Evolutionary conservation across 495 filamentous ascomycete genomes (phyloP), one percentile per base, ranked within the genome.

Genomic region (Elasticomyces elasticus): DNA sequence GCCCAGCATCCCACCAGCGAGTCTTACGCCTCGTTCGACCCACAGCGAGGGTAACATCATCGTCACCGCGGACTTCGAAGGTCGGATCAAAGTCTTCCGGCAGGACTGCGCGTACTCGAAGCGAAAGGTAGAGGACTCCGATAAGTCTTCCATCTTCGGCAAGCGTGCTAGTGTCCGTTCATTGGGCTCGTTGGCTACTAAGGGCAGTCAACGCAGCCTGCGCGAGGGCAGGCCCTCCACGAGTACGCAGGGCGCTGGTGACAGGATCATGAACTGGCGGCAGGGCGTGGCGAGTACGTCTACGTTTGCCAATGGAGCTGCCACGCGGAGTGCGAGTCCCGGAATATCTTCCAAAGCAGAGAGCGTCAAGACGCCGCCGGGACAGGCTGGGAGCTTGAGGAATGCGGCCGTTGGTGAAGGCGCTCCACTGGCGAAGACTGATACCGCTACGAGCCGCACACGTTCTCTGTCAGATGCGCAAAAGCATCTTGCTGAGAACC

Each of bases 191-290:
- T 75, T 84, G 31, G 65, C 74, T 7, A 81, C 77, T 0, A 65
- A 71, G 26, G 74, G 67, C 61, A 80, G 86, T 69, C 66, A 70
- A 26, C 73, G 80, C 67, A 70, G 84, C 63, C 62, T 82, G 22
- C 66, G 78, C 4, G 76, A 77, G 15, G 46, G 45, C 15, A 20
- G 49, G 13, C 26, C 41, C 5, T 81, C 77, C 67, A 35, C 50
- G 69, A 59, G 42, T 61, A 80, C 68, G 60, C 79, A 79, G 57
- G 75, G 83, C 1, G 77, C 79, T 4, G 31, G 83, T 6, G 91
- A 97, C 56, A 78, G 87, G n/a, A 95, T 96, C 52, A 76, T 94
- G 33, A 86, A 81, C 49, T 97, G 91, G 91, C 83, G 91, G 13
- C 87, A 91, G 62, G 87, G 83, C 28, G 76, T 89, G 51, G 79